These are phyloP conservation scores for Glutinoglossum americanum DNA, from an alignment of 495 filamentous ascomycete species.

Conservation along the genomic window DNA sequence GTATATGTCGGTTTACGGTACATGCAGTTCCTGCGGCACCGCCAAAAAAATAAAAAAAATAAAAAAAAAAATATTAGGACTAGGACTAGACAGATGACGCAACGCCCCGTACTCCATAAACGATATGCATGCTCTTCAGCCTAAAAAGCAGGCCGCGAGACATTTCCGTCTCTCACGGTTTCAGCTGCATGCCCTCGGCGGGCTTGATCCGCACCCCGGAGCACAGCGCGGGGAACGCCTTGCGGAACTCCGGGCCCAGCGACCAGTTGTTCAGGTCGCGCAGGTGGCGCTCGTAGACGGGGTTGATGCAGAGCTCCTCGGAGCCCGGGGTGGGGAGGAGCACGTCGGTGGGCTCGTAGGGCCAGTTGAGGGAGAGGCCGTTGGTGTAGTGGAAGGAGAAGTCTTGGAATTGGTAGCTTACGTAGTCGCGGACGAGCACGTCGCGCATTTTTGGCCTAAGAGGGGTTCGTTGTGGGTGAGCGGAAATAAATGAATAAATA, in stretches of 20 bases:
- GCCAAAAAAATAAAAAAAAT: too few relatives aligned
- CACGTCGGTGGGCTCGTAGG: conserved; percentile 1
- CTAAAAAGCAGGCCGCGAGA: background rate
- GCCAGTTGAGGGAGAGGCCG: conserved; percentile 11
- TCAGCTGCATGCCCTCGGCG: background rate
- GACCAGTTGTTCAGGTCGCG: conserved; percentile 1
- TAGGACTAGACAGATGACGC: too few relatives aligned
- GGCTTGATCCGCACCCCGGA: background rate
- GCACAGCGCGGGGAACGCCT: background rate
- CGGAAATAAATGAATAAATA: too few relatives aligned
- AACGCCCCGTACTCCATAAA: too few relatives aligned
- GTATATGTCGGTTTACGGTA: too few relatives aligned
- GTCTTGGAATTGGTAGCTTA: conserved; percentile 5
- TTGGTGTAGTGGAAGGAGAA: conserved; percentile 14
- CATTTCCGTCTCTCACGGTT: background rate
- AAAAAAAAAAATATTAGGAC: too few relatives aligned
- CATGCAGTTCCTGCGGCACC: too few relatives aligned
- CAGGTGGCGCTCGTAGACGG: conserved; percentile 2
- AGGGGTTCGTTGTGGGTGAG: too few relatives aligned
- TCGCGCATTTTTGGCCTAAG: background rate
- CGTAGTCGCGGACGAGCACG: background rate
- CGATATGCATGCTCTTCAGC: too few relatives aligned
- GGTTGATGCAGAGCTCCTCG: conserved; percentile 2
- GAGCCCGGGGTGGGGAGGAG: background rate
- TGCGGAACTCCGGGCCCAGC: background rate